Conservation (phyloP, 257 asterid genomes). For the Primulina eburnea region DNA sequence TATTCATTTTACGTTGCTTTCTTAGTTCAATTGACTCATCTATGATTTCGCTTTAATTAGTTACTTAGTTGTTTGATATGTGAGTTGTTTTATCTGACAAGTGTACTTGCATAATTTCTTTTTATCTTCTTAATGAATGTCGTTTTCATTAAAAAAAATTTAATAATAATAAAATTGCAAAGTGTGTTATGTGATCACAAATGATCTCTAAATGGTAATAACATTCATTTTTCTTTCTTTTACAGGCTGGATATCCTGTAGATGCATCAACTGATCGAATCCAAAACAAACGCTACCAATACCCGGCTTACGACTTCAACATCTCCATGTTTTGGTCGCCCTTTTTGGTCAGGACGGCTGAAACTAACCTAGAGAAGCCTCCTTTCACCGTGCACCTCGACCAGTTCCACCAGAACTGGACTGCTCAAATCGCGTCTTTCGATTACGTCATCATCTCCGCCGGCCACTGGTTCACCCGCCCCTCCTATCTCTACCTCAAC, state of each 20-base stretch:
- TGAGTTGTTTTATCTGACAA: too few relatives aligned
- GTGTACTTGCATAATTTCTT: too few relatives aligned
- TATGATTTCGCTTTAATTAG: too few relatives aligned
- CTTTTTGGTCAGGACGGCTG: constrained; percentile 47
- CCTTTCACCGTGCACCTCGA: constrained; percentile 73
- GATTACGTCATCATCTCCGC: constrained; percentile 79
- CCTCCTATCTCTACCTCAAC: constrained; percentile 59
- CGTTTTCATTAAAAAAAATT: too few relatives aligned
- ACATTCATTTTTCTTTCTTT: too few relatives aligned
- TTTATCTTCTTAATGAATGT: too few relatives aligned
- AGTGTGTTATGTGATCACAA: too few relatives aligned
- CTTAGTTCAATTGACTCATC: too few relatives aligned
- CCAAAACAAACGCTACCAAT: constrained; percentile 64
- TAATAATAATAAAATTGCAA: too few relatives aligned
- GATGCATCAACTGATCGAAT: constrained; percentile 48
- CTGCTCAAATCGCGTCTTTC: constrained; percentile 33
- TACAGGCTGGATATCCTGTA: constrained; percentile 51
- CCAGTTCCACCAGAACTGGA: constrained; percentile 66
- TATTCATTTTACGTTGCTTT: too few relatives aligned
- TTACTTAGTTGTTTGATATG: too few relatives aligned
- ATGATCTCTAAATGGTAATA: too few relatives aligned
- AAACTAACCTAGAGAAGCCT: constrained; percentile 42
- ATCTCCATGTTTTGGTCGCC: constrained; percentile 86
- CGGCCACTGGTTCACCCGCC: constrained; percentile 95
- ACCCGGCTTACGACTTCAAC: constrained; percentile 61